These are phyloP conservation scores for Didymella exigua DNA, from an alignment of 2,329 filamentous ascomycete species.

Conservation along the genomic window DNA sequence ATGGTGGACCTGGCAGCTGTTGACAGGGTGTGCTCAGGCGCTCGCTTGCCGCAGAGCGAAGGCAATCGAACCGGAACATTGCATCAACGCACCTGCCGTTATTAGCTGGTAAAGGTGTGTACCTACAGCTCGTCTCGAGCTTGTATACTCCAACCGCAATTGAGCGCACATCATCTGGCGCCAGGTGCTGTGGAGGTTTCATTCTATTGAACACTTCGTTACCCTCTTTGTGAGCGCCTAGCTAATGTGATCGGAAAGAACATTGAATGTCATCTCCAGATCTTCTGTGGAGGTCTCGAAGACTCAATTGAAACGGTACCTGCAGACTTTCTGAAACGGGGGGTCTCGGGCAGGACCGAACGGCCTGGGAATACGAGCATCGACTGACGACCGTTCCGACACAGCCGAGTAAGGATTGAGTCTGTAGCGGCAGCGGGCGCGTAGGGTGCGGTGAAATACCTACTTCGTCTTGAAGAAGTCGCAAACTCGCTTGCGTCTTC, in stretches of 20 bases:
- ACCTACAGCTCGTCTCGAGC: background rate
- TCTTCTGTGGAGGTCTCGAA: background rate
- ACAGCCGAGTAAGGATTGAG: background rate
- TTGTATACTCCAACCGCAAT: background rate
- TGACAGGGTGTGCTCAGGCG: slow-evolving; percentile 31
- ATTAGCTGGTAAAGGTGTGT: background rate
- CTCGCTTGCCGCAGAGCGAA: slow-evolving; percentile 14
- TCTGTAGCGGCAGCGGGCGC: no score
- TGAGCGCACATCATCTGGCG: background rate
- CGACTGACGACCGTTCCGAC: background rate
- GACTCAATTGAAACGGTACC: slow-evolving; percentile 39
- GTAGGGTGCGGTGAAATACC: no score
- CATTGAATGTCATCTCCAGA: background rate
- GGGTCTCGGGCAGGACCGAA: slow-evolving; percentile 5
- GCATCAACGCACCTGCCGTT: background rate
- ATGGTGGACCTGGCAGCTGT: slow-evolving; percentile 21
- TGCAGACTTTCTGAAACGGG: slow-evolving; percentile 44
- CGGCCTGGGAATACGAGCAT: slow-evolving; percentile 14
- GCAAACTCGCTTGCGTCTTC: slow-evolving; percentile 19
- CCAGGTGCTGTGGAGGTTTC: background rate
- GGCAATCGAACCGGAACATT: slow-evolving; percentile 9
- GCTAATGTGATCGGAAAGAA: background rate
- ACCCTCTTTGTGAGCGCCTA: background rate
- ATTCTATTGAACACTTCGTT: background rate
- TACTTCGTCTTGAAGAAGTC: slow-evolving; percentile 11